Percentiles rank a stretch among this genome's conserved stretches.
Evolutionary conservation across 1,139 yeast genomes (phyloP).

Genomic region (Magnusiomyces suaveolens): DNA sequence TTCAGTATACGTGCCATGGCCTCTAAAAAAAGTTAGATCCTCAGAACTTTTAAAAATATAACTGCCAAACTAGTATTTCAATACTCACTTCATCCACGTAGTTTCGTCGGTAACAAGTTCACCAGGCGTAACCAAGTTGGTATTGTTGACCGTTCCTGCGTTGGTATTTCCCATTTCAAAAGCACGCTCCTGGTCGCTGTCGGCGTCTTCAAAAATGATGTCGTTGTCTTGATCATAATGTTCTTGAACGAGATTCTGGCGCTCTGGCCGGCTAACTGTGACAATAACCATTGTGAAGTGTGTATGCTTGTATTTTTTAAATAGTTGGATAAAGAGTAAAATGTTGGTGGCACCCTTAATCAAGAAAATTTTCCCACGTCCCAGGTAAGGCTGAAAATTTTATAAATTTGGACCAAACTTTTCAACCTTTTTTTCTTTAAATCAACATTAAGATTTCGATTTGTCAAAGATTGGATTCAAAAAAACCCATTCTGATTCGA

Average conservation of each 20-base stretch:
- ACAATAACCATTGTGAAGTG: slow-evolving; percentile 17
- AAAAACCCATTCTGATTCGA: too few relatives aligned
- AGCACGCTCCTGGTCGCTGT: slow-evolving; percentile 21
- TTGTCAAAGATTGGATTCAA: too few relatives aligned
- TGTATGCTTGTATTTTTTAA: neutral
- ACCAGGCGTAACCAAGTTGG: slow-evolving; percentile 77
- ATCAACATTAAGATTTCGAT: too few relatives aligned
- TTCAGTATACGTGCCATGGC: slow-evolving; percentile 88
- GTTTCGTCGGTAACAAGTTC: slow-evolving; percentile 92
- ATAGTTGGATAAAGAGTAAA: neutral
- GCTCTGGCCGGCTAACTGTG: slow-evolving; percentile 18
- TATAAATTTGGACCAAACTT: too few relatives aligned
- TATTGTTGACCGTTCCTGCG: slow-evolving; percentile 14
- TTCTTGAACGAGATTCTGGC: slow-evolving; percentile 7
- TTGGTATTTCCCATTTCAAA: slow-evolving; percentile 8
- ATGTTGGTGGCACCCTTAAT: neutral
- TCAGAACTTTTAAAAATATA: neutral
- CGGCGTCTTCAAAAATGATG: slow-evolving; percentile 16
- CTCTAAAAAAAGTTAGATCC: slow-evolving; percentile 35
- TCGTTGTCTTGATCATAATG: slow-evolving; percentile 15
- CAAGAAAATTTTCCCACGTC: neutral
- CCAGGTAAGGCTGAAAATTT: neutral
- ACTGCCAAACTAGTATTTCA: neutral
- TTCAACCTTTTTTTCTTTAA: neutral
- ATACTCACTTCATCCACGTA: slow-evolving; percentile 63